Evolutionary conservation across 2,329 filamentous ascomycete species (phyloP), one percentile per base, ranked within the genome.

Genomic region (Albophoma yamanashiensis): DNA sequence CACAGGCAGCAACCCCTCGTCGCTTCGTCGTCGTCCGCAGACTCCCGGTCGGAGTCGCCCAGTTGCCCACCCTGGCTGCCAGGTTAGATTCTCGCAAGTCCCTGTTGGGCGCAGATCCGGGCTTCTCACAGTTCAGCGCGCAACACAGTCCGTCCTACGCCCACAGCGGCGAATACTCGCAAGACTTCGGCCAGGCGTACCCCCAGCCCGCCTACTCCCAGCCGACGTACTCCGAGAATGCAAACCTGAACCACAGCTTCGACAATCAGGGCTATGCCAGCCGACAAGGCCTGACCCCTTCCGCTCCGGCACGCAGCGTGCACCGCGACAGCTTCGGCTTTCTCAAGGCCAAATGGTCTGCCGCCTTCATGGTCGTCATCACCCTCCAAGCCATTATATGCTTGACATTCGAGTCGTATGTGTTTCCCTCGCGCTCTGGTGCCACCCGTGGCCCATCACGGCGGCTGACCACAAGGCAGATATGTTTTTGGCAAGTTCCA

Each of bases 401-500:
- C 64, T 82, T 97, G 66, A 87, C 82, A 31, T 88, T 97, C 65
- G 93, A 99, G 80, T 84, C 89, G 91, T 96, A 82, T 71, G 90
- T 80, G 20, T 17, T 20, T 20, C 27, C 40, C 39, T 31, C 7
- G 20, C 20, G 12, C 39, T 20, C 15, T 42, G 39, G 58, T 47
- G 8, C 31, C 7, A 25, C 58, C 36, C 47, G 50, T 47, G 17
- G 38, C n/a, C 4, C 25, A 58, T 62, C n/a, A 50, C 50, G 50
- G 65, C 67, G 61, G 67, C 65, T 53, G 38, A 57, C 62, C 59
- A 39, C 47, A 43, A 45, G 60, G 15, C 68, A 95, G 91, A 68
- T 99, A 94, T 74, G 85, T 96, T 56, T 99, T 97, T 70, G 92
- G 83, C 64, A 85, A 86, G 67, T 97, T 97, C 75, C 91, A 97